Conservation (phyloP, 768 basidiomycete genomes). For the Collybiopsis confluens region DNA sequence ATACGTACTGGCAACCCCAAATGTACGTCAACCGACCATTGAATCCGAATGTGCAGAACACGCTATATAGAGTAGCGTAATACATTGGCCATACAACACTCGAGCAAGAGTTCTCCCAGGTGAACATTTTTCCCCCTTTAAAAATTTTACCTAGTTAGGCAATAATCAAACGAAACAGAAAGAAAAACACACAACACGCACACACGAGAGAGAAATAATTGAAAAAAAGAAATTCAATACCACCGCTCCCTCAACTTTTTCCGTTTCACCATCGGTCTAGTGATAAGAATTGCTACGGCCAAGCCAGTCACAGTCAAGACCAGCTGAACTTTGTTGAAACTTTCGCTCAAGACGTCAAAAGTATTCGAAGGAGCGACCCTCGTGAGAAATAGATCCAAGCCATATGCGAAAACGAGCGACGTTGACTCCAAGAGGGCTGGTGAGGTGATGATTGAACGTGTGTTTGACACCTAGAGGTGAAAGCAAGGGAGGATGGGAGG, state of each 20-base stretch:
- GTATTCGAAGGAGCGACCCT: conserved; percentile 82
- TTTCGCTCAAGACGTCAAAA: conserved; percentile 89
- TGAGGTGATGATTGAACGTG: conserved; percentile 67
- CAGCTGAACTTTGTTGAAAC: conserved; percentile 90
- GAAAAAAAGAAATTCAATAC: conserved; percentile 38
- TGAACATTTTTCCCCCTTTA: too few relatives aligned
- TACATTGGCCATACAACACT: too few relatives aligned
- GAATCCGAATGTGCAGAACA: too few relatives aligned
- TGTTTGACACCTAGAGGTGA: conserved; percentile 53
- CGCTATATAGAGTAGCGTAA: too few relatives aligned
- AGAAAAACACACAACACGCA: too few relatives aligned
- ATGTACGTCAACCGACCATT: too few relatives aligned
- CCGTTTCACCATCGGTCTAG: conserved; percentile 73
- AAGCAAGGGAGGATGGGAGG: not conserved
- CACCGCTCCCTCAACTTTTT: conserved; percentile 68
- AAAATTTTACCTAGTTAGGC: too few relatives aligned
- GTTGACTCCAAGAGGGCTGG: conserved; percentile 91
- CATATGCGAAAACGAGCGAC: conserved; percentile 80
- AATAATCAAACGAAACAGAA: too few relatives aligned
- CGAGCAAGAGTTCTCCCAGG: too few relatives aligned
- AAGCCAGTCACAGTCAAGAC: conserved; percentile 77
- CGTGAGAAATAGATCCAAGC: conserved; percentile 87
- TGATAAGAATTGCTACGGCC: conserved; percentile 69
- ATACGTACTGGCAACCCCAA: too few relatives aligned
- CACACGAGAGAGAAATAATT: too few relatives aligned